phyloP scores from a whole-genome alignment of 371 early-diverging fungal genomes.

The Coemansia sp. region DNA sequence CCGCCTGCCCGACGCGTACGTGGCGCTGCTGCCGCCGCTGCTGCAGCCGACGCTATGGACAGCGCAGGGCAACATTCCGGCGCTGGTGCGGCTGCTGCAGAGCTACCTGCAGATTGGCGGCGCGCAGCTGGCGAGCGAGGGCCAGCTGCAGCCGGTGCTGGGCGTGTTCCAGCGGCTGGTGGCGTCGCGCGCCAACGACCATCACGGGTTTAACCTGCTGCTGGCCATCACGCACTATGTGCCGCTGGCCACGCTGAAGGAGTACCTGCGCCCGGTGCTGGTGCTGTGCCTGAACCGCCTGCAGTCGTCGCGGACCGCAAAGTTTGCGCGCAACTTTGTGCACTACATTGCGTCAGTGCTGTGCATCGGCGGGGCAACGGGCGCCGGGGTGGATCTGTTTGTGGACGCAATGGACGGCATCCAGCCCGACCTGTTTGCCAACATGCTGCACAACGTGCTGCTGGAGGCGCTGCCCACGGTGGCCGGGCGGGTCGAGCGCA shows the following conservation, averaged over 20 bases:
- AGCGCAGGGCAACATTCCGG: conserved; percentile 86
- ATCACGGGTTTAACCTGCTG: conserved; percentile 82
- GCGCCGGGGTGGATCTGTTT: conserved; percentile 55
- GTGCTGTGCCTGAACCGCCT: conserved; percentile 76
- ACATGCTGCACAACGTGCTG: conserved; percentile 67
- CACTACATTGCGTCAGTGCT: conserved; percentile 65
- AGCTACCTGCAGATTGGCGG: conserved; percentile 79
- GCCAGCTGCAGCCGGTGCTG: conserved; percentile 78
- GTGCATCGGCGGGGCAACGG: conserved; percentile 65
- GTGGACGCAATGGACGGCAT: conserved; percentile 74
- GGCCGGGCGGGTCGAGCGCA: conserved; percentile 69
- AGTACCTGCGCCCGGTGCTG: conserved; percentile 76
- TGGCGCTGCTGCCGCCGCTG: conserved; percentile 70
- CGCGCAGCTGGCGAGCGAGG: conserved; percentile 57
- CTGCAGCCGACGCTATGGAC: conserved; percentile 89
- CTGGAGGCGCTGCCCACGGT: conserved; percentile 68
- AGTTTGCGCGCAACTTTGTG: conserved; percentile 77
- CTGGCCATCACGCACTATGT: conserved; percentile 55
- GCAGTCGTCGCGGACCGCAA: conserved; percentile 68
- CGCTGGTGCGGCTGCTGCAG: conserved; percentile 82
- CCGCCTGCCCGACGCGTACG: conserved; percentile 69
- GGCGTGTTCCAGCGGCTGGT: conserved; percentile 94
- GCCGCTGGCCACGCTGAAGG: conserved; percentile 49
- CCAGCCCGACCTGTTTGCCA: conserved; percentile 75
- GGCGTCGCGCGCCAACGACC: conserved; percentile 80